Conservation (phyloP, 2,329 filamentous ascomycete genomes). For the Aplosporella prunicola region DNA sequence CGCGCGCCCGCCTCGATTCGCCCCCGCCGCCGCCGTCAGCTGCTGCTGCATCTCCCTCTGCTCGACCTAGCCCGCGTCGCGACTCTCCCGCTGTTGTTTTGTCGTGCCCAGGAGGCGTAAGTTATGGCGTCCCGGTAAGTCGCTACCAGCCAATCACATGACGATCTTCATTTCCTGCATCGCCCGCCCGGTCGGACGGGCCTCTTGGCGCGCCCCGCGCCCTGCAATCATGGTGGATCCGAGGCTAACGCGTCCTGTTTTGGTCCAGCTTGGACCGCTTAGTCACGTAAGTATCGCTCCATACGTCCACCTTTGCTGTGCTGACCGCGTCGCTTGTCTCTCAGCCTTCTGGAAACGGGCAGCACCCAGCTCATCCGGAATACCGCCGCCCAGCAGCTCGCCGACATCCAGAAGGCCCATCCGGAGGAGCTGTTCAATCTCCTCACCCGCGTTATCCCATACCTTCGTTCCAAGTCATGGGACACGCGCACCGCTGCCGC, state of each 20-base stretch:
- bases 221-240: constrained; percentile 3
- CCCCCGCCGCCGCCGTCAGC: constrained; percentile 4
- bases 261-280: constrained; percentile 30
- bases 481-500: constrained; percentile 89
- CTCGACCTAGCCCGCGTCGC: constrained; percentile 8
- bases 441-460: constrained; percentile 86
- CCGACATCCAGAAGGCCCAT: constrained; percentile 95
- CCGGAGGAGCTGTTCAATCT: constrained; percentile 97
- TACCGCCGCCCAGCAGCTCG: constrained; percentile 91
- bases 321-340: constrained; percentile 9
- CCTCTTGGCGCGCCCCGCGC: constrained; percentile 8
- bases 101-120: constrained; percentile 10
- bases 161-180: constrained; percentile 10
- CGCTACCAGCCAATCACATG: constrained; percentile 11
- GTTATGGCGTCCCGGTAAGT: constrained; percentile 12
- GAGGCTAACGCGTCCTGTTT: no score
- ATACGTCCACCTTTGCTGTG: constrained; percentile 1
- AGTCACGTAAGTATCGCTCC: constrained; percentile 20
- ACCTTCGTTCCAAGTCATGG: constrained; percentile 91
- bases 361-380: constrained; percentile 94
- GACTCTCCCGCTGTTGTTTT: constrained; percentile 3
- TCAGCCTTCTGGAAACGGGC: constrained; percentile 91
- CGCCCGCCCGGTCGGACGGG: constrained; percentile 10
- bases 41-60: constrained; percentile 1
- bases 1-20: constrained; percentile 7